phyloP scores from a whole-genome alignment of 495 filamentous ascomycete genomes.

The Chaetomium cochliodes region DNA sequence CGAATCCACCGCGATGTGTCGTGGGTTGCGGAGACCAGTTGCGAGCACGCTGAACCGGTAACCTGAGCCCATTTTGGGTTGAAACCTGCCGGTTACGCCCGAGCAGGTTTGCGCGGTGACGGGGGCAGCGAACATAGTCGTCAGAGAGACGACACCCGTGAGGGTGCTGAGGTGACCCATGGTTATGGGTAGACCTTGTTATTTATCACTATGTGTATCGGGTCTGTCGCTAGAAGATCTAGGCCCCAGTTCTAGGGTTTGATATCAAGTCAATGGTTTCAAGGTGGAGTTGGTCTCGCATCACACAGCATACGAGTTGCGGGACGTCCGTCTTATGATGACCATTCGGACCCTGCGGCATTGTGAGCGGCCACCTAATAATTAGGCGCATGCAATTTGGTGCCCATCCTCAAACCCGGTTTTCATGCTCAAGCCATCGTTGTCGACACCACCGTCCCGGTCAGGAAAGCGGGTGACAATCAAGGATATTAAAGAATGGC shows the following conservation, averaged over 20 bases:
- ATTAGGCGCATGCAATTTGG: background rate
- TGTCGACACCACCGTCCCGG: background rate
- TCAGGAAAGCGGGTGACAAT: background rate
- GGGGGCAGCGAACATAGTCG: slow-evolving; percentile 12
- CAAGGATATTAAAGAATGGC: slow-evolving; percentile 5
- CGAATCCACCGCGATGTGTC: slow-evolving; percentile 53
- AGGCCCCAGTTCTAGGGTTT: background rate
- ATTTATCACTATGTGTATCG: background rate
- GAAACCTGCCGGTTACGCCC: slow-evolving; percentile 17
- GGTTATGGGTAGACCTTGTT: background rate
- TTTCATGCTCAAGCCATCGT: background rate
- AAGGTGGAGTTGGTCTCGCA: background rate
- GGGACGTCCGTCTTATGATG: slow-evolving; percentile 6
- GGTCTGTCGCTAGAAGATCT: background rate
- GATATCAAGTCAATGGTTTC: background rate
- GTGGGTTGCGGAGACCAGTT: slow-evolving; percentile 40
- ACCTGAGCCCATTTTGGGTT: slow-evolving; percentile 50
- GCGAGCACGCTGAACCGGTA: slow-evolving; percentile 54
- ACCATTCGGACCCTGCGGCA: background rate
- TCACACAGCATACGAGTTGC: background rate
- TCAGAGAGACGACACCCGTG: slow-evolving; percentile 8
- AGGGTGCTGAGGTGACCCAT: slow-evolving; percentile 19
- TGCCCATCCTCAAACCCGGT: background rate
- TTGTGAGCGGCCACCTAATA: background rate
- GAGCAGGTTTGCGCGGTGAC: slow-evolving; percentile 25